phyloP scores from a whole-genome alignment of 1,139 yeast genomes.

The Blastobotrys serpentis region DNA sequence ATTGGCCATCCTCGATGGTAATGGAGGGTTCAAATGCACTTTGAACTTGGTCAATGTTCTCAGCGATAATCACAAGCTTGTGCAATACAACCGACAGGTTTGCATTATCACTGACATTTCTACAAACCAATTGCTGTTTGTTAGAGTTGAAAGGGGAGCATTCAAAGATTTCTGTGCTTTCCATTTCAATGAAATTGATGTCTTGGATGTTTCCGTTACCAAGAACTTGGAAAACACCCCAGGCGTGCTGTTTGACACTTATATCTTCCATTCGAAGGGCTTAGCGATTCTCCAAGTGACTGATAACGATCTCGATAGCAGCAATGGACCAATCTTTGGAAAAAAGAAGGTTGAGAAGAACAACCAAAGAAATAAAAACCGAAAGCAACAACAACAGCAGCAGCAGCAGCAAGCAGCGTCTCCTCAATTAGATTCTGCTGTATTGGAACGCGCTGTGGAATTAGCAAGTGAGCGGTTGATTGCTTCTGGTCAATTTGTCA shows the following conservation, averaged over 20 bases:
- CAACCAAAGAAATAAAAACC: background rate
- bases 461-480: slow-evolving; percentile 16
- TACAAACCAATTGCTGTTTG: slow-evolving; percentile 15
- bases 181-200: slow-evolving; percentile 15
- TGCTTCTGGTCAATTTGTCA: slow-evolving; percentile 25
- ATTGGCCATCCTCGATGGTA: slow-evolving; percentile 9
- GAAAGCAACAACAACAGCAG: slow-evolving; percentile 2
- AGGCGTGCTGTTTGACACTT: slow-evolving; percentile 24
- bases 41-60: background rate
- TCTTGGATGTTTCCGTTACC: slow-evolving; percentile 23
- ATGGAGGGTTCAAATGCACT: background rate
- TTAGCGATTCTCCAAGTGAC: slow-evolving; percentile 21
- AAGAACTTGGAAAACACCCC: slow-evolving; percentile 21
- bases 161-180: slow-evolving; percentile 1
- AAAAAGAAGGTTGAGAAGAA: slow-evolving; percentile 1
- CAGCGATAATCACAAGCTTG: slow-evolving; percentile 8
- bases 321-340: slow-evolving; percentile 13
- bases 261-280: slow-evolving; percentile 27
- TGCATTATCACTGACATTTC: slow-evolving; percentile 18
- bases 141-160: slow-evolving; percentile 12
- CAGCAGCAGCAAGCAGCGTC: background rate
- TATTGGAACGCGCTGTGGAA: slow-evolving; percentile 13
- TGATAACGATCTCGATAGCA: slow-evolving; percentile 11
- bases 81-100: slow-evolving; percentile 15
- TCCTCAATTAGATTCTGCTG: slow-evolving; percentile 4